These are phyloP conservation scores for Porphyrellus cyaneotinctus DNA, from an alignment of 768 basidiomycete species.

Conservation along the genomic window DNA sequence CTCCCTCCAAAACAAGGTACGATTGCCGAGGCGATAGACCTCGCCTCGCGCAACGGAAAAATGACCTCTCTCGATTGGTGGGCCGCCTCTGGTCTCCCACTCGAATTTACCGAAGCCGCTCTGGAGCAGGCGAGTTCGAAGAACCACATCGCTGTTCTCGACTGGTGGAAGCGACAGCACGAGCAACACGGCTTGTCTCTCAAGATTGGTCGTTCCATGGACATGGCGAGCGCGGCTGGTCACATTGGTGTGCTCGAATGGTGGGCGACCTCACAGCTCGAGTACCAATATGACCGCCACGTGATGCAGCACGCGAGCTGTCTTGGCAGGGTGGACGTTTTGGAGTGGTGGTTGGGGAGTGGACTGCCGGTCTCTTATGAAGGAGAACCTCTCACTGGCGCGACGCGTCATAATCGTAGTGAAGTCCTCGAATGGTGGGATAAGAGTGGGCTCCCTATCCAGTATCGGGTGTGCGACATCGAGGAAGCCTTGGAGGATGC, in stretches of 20 bases:
- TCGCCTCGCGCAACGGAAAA: conserved; percentile 74
- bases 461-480: conserved; percentile 88
- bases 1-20: conserved; percentile 51
- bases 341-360: conserved; percentile 81
- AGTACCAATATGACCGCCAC: conserved; percentile 73
- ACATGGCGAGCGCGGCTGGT: conserved; percentile 77
- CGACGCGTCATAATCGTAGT: conserved; percentile 76
- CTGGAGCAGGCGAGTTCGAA: conserved; percentile 77
- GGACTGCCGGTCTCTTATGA: conserved; percentile 77
- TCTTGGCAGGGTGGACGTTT: conserved; percentile 72
- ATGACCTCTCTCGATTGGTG: conserved; percentile 80
- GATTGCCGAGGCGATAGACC: conserved; percentile 69
- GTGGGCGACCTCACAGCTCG: conserved; percentile 79
- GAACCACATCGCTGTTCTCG: conserved; percentile 69
- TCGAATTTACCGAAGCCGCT: conserved; percentile 77
- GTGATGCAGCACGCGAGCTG: conserved; percentile 77
- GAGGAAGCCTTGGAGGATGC: conserved; percentile 90
- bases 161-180: conserved; percentile 77
- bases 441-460: conserved; percentile 68
- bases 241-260: conserved; percentile 75
- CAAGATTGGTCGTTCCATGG: conserved; percentile 82
- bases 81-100: conserved; percentile 56
- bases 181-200: conserved; percentile 49
- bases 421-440: conserved; percentile 91
- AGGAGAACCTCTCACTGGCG: conserved; percentile 72